Percentiles rank a stretch among this genome's conserved stretches.
These are phyloP conservation scores for Rutstroemia sp. DNA, from an alignment of 2,329 filamentous ascomycete genomes.

Conservation along the genomic window DNA sequence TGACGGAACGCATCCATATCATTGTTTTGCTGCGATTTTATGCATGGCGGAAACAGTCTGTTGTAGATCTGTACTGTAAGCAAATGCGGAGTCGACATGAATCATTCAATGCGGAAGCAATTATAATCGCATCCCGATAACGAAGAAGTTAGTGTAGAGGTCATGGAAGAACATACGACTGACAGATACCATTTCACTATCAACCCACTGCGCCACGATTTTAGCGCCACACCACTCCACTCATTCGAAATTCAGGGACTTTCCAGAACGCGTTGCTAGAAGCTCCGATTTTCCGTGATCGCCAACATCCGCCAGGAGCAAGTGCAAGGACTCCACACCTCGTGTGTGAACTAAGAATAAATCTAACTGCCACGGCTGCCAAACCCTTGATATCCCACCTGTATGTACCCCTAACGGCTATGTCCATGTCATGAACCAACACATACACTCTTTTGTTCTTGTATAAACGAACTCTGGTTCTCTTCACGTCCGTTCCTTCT, in stretches of 20 bases:
- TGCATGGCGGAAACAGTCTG: no score
- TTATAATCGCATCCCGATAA: no score
- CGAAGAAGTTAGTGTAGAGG: no score
- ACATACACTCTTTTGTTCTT: neutral
- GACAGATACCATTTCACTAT: neutral
- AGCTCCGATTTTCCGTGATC: conserved; percentile 5
- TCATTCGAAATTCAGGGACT: neutral
- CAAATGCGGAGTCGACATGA: no score
- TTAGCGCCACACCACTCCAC: no score
- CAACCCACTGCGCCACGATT: no score
- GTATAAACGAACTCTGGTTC: neutral
- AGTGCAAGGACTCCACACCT: neutral
- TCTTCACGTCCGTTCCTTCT: neutral
- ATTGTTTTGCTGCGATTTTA: no score
- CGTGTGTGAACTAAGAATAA: neutral
- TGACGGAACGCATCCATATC: no score
- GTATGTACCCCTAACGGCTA: neutral
- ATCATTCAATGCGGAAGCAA: no score
- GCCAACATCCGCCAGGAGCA: neutral
- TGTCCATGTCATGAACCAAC: neutral
- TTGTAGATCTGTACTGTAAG: no score
- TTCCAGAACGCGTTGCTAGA: neutral
- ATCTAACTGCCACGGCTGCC: neutral
- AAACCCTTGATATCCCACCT: neutral
- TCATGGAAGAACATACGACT: neutral